These are phyloP conservation scores for Saturnispora quitensis DNA, from an alignment of 805 yeast genomes.

Conservation along the genomic window DNA sequence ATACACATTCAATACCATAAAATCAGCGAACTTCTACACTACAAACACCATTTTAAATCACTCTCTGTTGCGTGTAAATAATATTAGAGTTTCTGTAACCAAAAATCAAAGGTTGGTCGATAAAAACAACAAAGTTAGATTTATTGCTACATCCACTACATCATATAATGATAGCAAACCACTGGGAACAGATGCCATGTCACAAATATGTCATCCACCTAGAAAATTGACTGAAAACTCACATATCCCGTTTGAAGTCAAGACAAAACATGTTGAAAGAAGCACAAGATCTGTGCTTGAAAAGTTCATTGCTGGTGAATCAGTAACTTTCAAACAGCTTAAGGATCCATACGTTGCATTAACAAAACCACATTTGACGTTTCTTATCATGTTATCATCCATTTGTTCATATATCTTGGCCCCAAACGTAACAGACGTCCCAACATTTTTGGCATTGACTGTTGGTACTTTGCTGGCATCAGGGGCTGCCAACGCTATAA, in stretches of 20 bases:
- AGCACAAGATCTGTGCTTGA: conserved; percentile 17
- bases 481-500: conserved; percentile 93
- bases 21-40: conserved; percentile 13
- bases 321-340: conserved; percentile 29
- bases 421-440: conserved; percentile 69
- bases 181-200: conserved; percentile 6
- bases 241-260: conserved; percentile 50
- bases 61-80: neutral
- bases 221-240: conserved; percentile 1
- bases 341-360: conserved; percentile 62
- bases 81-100: neutral
- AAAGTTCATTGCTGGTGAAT: conserved; percentile 20
- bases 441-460: conserved; percentile 63
- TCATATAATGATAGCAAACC: neutral
- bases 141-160: conserved; percentile 1
- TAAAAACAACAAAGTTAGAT: neutral
- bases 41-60: neutral
- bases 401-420: conserved; percentile 91
- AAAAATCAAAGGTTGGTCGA: neutral
- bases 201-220: conserved; percentile 34
- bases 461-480: conserved; percentile 82
- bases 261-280: conserved; percentile 26
- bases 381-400: conserved; percentile 81
- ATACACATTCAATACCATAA: conserved; percentile 2
- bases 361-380: conserved; percentile 85